Base-by-base conservation (phyloP, 768 basidiomycete genomes). In the Psilocybe cubensis region DNA sequence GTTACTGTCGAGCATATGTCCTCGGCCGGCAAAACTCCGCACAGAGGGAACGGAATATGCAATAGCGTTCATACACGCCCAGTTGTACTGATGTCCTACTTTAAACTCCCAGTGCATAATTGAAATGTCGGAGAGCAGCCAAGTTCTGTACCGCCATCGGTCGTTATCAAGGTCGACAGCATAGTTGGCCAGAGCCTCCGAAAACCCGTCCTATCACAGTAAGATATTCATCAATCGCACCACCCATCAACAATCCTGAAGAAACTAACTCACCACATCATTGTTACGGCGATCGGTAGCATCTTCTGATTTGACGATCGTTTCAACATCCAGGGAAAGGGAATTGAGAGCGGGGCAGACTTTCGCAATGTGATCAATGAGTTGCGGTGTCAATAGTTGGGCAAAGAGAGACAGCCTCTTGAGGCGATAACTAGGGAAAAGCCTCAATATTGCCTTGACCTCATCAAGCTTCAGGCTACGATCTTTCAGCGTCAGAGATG, bases 91-190 rank as follows among this genome's bases (percentile, higher is more conserved):
- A 28, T 67, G 61, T 12, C 67, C 67, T 3, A 60, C 57, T 40
- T 59, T 59, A 56, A 67, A 65, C 27, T 64, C 66, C 64, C 67
- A 68, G 42, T 57, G 64, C 62, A 61, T 62, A 35, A 72, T 59
- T 17, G 66, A 60, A 14, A 69, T 60, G 33, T 63, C 61, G 18
- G 60, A 43, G 11, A 70, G 53, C 18, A 57, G 60, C 70, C 70
- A 73, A 20, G 57, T 54, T 24, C 59, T 54, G 49, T 69, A 66
- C 18, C 62, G 59, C 62, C 63, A 58, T 50, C 61, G 56, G 40
- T 62, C 58, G 52, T 59, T 57, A 6, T 64, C 59, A 9, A 56
- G 52, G 33, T 64, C 63, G 33, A 68, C 64, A 11, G 64, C 63
- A 29, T 62, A 63, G 29, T 48, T 58, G n/a, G 54, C 55, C 14